phyloP scores from a whole-genome alignment of 2,329 filamentous ascomycete genomes.

The Calycina herbarum region DNA sequence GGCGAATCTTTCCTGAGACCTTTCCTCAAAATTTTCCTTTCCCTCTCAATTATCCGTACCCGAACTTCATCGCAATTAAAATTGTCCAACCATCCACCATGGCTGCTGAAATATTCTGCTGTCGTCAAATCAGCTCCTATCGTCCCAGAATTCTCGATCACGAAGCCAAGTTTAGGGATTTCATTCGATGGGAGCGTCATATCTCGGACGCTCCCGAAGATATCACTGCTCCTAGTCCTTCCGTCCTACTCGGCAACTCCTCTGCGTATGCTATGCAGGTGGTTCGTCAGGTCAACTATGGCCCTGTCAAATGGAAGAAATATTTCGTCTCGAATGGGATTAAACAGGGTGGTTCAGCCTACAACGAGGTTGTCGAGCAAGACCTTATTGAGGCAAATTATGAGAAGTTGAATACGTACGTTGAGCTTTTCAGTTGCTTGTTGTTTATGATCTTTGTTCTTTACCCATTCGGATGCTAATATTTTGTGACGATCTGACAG shows the following conservation, averaged over 20 bases:
- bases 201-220: background rate
- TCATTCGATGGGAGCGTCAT: background rate
- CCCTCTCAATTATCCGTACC: background rate
- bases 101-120: constrained; percentile 9
- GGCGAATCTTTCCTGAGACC: background rate
- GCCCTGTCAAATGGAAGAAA: constrained; percentile 44
- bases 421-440: constrained; percentile 9
- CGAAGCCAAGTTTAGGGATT: constrained; percentile 7
- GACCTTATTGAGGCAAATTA: constrained; percentile 45
- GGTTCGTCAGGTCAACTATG: constrained; percentile 47
- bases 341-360: constrained; percentile 22
- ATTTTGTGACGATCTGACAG: constrained; percentile 24
- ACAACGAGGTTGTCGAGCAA: constrained; percentile 40
- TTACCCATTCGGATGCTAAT: background rate
- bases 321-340: constrained; percentile 41
- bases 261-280: constrained; percentile 41
- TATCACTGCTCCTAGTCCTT: background rate
- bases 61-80: background rate
- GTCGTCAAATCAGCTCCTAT: background rate
- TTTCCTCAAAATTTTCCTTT: background rate
- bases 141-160: constrained; percentile 1
- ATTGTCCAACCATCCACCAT: background rate
- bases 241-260: background rate
- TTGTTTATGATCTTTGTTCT: background rate
- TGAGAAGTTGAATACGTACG: constrained; percentile 47